Evolutionary conservation across 2,329 filamentous ascomycete species (phyloP).

Genomic region (Pyricularia grisea): DNA sequence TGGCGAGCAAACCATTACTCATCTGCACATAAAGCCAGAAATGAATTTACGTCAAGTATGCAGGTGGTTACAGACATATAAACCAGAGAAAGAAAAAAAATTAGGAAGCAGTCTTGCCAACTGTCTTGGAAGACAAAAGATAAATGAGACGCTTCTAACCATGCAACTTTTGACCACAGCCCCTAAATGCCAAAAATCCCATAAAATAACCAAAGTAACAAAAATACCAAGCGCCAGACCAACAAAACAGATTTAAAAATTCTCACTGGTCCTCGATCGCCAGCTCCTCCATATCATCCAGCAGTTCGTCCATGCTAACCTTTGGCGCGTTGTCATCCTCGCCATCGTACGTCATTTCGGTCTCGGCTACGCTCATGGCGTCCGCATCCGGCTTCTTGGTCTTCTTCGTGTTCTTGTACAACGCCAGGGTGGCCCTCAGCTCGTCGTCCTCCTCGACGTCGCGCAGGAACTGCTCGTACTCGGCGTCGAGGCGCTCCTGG

Average conservation of each 20-base stretch:
- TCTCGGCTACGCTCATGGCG: slow-evolving; percentile 57
- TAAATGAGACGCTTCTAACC: not conserved
- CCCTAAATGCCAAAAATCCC: slow-evolving; percentile 1
- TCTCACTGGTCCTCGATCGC: slow-evolving; percentile 47
- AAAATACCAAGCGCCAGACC: not conserved
- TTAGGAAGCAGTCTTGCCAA: not conserved
- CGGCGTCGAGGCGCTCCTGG: slow-evolving; percentile 77
- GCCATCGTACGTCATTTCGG: slow-evolving; percentile 36
- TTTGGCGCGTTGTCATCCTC: slow-evolving; percentile 58
- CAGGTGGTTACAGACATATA: not conserved
- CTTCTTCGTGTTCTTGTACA: slow-evolving; percentile 66
- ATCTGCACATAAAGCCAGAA: not conserved
- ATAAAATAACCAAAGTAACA: not conserved
- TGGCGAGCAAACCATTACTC: not conserved
- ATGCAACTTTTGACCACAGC: slow-evolving; percentile 3
- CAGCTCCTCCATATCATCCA: slow-evolving; percentile 91
- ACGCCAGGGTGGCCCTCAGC: slow-evolving; percentile 68
- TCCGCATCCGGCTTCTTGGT: slow-evolving; percentile 43
- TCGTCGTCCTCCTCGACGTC: slow-evolving; percentile 96
- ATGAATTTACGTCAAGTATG: not conserved
- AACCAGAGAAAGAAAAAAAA: not conserved
- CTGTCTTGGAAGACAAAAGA: not conserved
- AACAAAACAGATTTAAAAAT: not conserved
- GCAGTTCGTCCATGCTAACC: slow-evolving; percentile 70
- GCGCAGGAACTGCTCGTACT: slow-evolving; percentile 95